Base-by-base conservation (phyloP, 2,329 filamentous ascomycete species). In the Microsporum canis region DNA sequence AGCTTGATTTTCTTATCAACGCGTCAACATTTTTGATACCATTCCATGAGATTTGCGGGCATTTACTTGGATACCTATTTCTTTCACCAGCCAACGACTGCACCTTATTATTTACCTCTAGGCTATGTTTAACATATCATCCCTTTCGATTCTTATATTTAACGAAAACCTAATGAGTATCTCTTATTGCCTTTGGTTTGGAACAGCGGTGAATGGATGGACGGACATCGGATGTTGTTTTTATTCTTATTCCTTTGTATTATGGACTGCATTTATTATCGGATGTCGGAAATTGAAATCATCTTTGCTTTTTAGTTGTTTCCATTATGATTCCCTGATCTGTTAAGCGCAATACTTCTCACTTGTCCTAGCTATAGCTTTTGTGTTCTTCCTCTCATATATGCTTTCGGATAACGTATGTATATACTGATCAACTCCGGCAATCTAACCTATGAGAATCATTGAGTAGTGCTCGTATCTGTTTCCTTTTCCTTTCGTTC, bases 61-160 rank as follows among this genome's bases (percentile, higher is more conserved):
- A 53, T 53, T 47, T 53, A 53, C 27, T 53, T 33, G 49, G 49
- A 53, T 53, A 53, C 27, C 49, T 33, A 53, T 53, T 53, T 53
- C 3, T 31, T 34, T 53, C 49, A 14, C 49, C 49, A 33, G 10
- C 10, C 31, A 53, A 27, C 49, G 49, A 27, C 27, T 33, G 43
- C 43, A 47, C 23, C 43, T 10, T 29, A 27, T 10, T 47, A 27
- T 8, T 47, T 47, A 47, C 43, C 43, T 27, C 7, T 14, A 47
- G 23, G 27, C 27, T 53, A 53, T 53, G 23, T 53, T 53, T 34
- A 31, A 53, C 49, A 53, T 17, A 0, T 33, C 6, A 7, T n/a
- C 47, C 41, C 23, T 39, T 61, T 53, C 45, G 33, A 31, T 59
- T 53, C 39, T 23, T 29, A 47, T 47, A 53, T 53, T 53, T 53